These are phyloP conservation scores for Fusarium secorum DNA, from an alignment of 2,329 filamentous ascomycete genomes.

Conservation along the genomic window DNA sequence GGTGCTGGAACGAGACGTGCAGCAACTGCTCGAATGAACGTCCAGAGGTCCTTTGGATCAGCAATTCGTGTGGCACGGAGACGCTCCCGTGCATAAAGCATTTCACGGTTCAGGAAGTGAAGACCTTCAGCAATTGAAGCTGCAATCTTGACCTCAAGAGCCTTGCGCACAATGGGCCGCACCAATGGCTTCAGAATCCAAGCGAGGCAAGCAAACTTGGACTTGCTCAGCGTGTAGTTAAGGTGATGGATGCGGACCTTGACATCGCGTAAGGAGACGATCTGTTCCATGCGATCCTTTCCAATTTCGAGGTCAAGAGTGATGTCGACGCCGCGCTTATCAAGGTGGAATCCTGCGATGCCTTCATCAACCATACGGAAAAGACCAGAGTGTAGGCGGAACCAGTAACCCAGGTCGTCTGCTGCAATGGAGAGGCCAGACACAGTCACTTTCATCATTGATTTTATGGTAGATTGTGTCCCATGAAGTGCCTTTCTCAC, in stretches of 20 bases:
- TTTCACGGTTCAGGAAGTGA: constrained; percentile 80
- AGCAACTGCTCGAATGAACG: constrained; percentile 83
- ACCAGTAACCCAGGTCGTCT: constrained; percentile 88
- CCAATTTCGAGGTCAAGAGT: constrained; percentile 85
- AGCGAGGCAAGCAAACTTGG: constrained; percentile 77
- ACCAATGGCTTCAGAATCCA: constrained; percentile 88
- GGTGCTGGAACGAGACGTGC: constrained; percentile 75
- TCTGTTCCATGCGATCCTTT: constrained; percentile 78
- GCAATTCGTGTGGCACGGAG: constrained; percentile 86
- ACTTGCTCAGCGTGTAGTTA: constrained; percentile 77
- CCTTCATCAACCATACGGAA: constrained; percentile 82
- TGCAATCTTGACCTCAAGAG: constrained; percentile 81
- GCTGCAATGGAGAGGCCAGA: constrained; percentile 85
- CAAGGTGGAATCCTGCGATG: constrained; percentile 84
- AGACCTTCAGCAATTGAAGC: constrained; percentile 74
- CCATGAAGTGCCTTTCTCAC: constrained; percentile 74
- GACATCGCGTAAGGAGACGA: constrained; percentile 79
- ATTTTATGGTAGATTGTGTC: constrained; percentile 72
- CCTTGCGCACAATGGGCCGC: constrained; percentile 79
- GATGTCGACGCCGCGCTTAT: constrained; percentile 87
- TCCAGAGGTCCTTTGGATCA: constrained; percentile 77
- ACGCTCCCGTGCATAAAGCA: constrained; percentile 86
- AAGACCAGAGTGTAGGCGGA: constrained; percentile 79
- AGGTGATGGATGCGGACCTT: constrained; percentile 87
- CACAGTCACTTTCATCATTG: constrained; percentile 78